A percentile compares a stretch with the other conserved stretches of the same genome.
phyloP scores from a whole-genome alignment of 2,329 filamentous ascomycete species.

The Graphium sp. region DNA sequence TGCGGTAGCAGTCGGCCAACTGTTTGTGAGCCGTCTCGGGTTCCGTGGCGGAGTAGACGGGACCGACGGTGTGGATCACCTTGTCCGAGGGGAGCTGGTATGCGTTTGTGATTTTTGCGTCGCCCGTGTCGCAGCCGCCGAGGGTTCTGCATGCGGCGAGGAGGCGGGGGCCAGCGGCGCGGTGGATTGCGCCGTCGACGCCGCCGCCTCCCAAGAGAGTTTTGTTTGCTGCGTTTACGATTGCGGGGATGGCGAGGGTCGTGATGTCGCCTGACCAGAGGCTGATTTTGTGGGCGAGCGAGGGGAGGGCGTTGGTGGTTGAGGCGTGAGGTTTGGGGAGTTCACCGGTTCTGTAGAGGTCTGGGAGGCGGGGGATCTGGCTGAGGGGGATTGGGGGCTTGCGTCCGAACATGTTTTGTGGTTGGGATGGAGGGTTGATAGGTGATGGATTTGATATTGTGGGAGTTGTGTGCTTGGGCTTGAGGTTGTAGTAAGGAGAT shows the following conservation, averaged over 20 bases:
- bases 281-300: conserved; percentile 52
- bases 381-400: conserved; percentile 21
- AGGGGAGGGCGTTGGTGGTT: conserved; percentile 19
- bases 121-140: conserved; percentile 57
- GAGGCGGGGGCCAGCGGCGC: conserved; percentile 56
- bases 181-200: conserved; percentile 77
- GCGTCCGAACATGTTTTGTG: too few species aligned
- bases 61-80: conserved; percentile 84
- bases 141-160: conserved; percentile 55
- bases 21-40: conserved; percentile 25
- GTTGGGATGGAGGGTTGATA: too few species aligned
- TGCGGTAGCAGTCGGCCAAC: conserved; percentile 48
- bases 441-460: too few species aligned
- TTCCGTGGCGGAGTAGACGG: conserved; percentile 42
- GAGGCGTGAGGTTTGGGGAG: conserved; percentile 19
- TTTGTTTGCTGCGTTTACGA: conserved; percentile 84
- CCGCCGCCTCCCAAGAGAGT: conserved; percentile 75
- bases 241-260: conserved; percentile 56
- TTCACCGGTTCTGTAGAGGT: conserved; percentile 43
- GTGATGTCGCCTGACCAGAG: conserved; percentile 71
- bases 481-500: too few species aligned
- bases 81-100: conserved; percentile 60
- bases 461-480: too few species aligned
- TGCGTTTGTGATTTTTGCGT: conserved; percentile 67
- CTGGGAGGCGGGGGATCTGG: conserved; percentile 44